phyloP scores from a whole-genome alignment of 2,329 filamentous ascomycete species.

The Epichloe uncinata region DNA sequence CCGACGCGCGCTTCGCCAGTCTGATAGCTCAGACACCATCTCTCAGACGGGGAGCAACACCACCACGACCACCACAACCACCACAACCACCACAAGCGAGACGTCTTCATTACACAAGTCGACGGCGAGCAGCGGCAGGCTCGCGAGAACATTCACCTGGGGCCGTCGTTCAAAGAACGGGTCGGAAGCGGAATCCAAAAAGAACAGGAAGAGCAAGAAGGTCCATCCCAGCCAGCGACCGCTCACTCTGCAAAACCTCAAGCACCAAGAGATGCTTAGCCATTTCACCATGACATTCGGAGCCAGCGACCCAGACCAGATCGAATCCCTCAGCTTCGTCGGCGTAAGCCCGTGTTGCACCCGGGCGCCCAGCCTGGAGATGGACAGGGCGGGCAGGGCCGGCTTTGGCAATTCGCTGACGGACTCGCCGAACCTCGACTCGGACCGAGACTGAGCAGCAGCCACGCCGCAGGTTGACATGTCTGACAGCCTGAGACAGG shows the following conservation, averaged over 20 bases:
- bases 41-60: conserved; percentile 20
- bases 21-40: conserved; percentile 16
- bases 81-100: conserved; percentile 14
- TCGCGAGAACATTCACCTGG: conserved; percentile 20
- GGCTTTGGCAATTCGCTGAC: conserved; percentile 2
- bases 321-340: conserved; percentile 20
- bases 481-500: too few species aligned
- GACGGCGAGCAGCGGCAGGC: conserved; percentile 14
- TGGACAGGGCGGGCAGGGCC: conserved; percentile 10
- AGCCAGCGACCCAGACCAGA: conserved; percentile 19
- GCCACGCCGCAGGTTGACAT: too few species aligned
- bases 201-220: conserved; percentile 14
- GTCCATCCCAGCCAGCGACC: conserved; percentile 32
- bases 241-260: conserved; percentile 30
- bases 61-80: conserved; percentile 15
- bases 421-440: conserved; percentile 4
- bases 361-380: conserved; percentile 22
- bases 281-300: conserved; percentile 35
- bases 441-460: too few species aligned
- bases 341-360: conserved; percentile 33
- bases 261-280: conserved; percentile 33
- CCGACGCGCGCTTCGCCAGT: conserved; percentile 27
- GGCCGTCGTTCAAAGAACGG: conserved; percentile 10
- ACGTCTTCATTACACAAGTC: conserved; percentile 19
- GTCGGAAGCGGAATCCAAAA: conserved; percentile 11